Conservation (phyloP, 108 stramenopile species). For the Aurantiochytrium sp. region DNA sequence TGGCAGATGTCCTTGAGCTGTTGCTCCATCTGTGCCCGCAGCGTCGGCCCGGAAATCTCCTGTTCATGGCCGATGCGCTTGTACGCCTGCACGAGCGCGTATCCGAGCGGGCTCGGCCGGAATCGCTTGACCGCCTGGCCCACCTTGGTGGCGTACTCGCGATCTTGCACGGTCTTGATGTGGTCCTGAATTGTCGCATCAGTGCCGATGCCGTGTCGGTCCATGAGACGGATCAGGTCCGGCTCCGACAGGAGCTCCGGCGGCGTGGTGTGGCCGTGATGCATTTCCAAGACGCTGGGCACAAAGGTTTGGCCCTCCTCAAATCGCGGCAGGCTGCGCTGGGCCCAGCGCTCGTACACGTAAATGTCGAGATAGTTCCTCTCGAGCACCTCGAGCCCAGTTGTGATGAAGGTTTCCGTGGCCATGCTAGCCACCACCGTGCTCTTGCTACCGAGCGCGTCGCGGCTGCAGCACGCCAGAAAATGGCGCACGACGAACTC, state of each 20-base stretch:
- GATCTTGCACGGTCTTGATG: slow-evolving; percentile 50
- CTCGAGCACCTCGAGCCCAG: slow-evolving; percentile 46
- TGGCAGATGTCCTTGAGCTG: neutral
- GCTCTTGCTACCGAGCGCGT: slow-evolving; percentile 83
- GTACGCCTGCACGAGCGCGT: neutral
- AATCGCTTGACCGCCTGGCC: neutral
- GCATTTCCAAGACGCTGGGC: slow-evolving; percentile 36
- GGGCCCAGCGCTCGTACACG: slow-evolving; percentile 48
- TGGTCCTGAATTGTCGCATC: slow-evolving; percentile 65
- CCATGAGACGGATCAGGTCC: slow-evolving; percentile 57
- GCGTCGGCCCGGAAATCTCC: neutral
- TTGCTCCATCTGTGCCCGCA: neutral
- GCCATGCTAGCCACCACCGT: slow-evolving; percentile 69
- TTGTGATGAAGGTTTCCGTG: slow-evolving; percentile 61
- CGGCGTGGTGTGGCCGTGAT: slow-evolving; percentile 46
- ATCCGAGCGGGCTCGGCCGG: neutral
- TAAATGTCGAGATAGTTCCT: slow-evolving; percentile 58
- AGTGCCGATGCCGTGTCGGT: slow-evolving; percentile 56
- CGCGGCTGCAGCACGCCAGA: slow-evolving; percentile 92
- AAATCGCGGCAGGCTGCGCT: slow-evolving; percentile 39
- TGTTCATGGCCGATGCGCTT: slow-evolving; percentile 22
- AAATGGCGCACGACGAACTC: slow-evolving; percentile 88
- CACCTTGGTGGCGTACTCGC: slow-evolving; percentile 39
- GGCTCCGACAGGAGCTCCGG: slow-evolving; percentile 50
- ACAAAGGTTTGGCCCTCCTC: neutral